Percentiles rank a stretch among this genome's conserved stretches.
phyloP scores from a whole-genome alignment of 768 basidiomycete genomes.

The Tulasnella sp. region DNA sequence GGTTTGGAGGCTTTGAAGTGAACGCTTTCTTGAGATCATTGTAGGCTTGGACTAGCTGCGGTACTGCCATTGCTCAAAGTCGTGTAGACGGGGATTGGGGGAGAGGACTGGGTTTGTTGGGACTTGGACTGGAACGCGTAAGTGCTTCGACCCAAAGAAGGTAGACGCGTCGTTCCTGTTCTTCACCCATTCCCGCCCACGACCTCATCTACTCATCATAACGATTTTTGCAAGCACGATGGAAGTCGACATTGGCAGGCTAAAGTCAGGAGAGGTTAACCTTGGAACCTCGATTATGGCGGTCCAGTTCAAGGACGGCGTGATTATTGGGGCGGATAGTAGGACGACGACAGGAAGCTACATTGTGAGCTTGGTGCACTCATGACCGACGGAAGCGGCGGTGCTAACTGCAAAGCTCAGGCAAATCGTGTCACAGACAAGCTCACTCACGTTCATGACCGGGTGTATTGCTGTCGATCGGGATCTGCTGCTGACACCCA shows the following conservation, averaged over 20 bases:
- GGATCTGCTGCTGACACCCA: slow-evolving; percentile 98
- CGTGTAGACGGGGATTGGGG: slow-evolving; percentile 12
- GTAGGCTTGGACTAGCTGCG: slow-evolving; percentile 49
- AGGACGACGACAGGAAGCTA: slow-evolving; percentile 95
- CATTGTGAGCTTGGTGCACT: slow-evolving; percentile 48
- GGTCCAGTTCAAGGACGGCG: slow-evolving; percentile 89
- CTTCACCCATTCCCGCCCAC: slow-evolving; percentile 21
- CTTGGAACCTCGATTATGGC: slow-evolving; percentile 99
- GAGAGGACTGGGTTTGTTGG: slow-evolving; percentile 13
- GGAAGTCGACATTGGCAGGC: slow-evolving; percentile 65
- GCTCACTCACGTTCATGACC: slow-evolving; percentile 90
- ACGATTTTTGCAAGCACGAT: slow-evolving; percentile 26
- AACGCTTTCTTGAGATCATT: slow-evolving; percentile 58
- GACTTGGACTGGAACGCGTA: slow-evolving; percentile 13
- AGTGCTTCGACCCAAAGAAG: slow-evolving; percentile 1
- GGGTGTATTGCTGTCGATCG: slow-evolving; percentile 97
- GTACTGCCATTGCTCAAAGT: slow-evolving; percentile 35
- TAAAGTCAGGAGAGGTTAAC: slow-evolving; percentile 94
- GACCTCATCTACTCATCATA: slow-evolving; percentile 27
- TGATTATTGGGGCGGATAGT: slow-evolving; percentile 94
- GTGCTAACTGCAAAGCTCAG: slow-evolving; percentile 29
- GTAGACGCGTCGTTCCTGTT: slow-evolving; percentile 20
- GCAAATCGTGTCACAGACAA: slow-evolving; percentile 99
- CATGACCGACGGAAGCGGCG: neutral
- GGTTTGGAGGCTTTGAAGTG: slow-evolving; percentile 49